Conservation (phyloP, 306 rosid species). For the Purshia tridentata region DNA sequence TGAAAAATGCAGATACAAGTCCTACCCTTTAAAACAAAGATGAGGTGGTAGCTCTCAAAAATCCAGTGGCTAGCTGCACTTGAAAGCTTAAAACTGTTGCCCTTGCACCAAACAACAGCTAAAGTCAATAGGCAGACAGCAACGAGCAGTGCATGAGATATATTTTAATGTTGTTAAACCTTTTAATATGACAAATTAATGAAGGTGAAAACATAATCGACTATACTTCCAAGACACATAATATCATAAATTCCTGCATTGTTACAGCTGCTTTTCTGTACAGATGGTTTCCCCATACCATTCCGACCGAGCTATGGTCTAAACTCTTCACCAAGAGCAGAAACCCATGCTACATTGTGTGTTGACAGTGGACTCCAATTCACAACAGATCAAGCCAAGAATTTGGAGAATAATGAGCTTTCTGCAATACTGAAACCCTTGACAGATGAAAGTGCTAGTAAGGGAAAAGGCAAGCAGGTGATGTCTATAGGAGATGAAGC, state of each 20-base stretch:
- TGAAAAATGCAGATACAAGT: no score
- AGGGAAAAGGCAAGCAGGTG: slow-evolving; percentile 41
- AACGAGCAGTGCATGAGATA: no score
- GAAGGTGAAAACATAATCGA: not conserved
- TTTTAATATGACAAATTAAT: not conserved
- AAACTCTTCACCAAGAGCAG: slow-evolving; percentile 39
- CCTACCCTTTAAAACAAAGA: no score
- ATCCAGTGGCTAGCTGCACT: no score
- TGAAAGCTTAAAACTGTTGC: no score
- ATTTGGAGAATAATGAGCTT: slow-evolving; percentile 28
- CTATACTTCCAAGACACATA: no score
- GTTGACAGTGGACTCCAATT: slow-evolving; percentile 38
- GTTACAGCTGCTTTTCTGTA: slow-evolving; percentile 13
- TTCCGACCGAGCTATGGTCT: slow-evolving; percentile 37
- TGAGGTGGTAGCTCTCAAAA: no score
- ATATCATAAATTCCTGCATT: not conserved
- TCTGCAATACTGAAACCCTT: slow-evolving; percentile 27
- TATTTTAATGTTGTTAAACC: no score
- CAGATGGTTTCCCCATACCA: slow-evolving; percentile 52
- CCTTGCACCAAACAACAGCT: no score
- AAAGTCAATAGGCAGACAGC: no score
- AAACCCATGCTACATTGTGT: slow-evolving; percentile 34
- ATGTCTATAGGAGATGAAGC: slow-evolving; percentile 36
- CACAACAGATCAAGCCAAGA: slow-evolving; percentile 31
- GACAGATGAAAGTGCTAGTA: slow-evolving; percentile 45